These are phyloP conservation scores for Colletotrichum simmondsii DNA, from an alignment of 2,329 filamentous ascomycete species.

Conservation along the genomic window DNA sequence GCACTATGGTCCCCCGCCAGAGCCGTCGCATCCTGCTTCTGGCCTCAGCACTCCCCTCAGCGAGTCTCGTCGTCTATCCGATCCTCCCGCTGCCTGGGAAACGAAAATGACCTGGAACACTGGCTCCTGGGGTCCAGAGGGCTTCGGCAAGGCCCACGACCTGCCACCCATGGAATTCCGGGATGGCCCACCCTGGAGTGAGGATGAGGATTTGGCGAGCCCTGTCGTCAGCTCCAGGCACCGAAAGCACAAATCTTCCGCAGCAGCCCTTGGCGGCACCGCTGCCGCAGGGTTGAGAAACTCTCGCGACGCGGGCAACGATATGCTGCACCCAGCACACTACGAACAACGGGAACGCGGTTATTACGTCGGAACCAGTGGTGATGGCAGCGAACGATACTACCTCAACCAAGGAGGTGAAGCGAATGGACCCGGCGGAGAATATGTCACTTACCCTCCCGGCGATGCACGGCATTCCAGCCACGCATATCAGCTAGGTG, in stretches of 20 bases:
- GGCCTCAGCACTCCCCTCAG: constrained; percentile 87
- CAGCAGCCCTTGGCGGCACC: constrained; percentile 58
- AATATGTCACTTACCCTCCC: constrained; percentile 82
- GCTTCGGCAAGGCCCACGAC: constrained; percentile 69
- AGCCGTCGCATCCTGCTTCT: constrained; percentile 76
- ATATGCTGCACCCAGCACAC: constrained; percentile 58
- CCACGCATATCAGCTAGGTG: constrained; percentile 56
- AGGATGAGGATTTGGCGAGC: constrained; percentile 94
- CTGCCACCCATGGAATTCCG: constrained; percentile 85
- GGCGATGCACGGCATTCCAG: constrained; percentile 70
- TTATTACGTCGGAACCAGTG: constrained; percentile 74
- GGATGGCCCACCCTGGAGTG: constrained; percentile 92
- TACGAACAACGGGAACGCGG: constrained; percentile 71
- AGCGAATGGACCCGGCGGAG: constrained; percentile 80
- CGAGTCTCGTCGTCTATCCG: constrained; percentile 83
- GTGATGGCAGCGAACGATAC: constrained; percentile 79
- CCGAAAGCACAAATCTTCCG: constrained; percentile 83
- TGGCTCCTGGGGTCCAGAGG: constrained; percentile 59
- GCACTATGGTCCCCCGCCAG: constrained; percentile 92
- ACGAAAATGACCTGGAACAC: constrained; percentile 69
- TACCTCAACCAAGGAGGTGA: constrained; percentile 78
- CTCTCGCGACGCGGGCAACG: constrained; percentile 46
- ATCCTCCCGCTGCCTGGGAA: constrained; percentile 82
- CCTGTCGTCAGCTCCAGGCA: constrained; percentile 88
- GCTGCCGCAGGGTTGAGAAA: constrained; percentile 58